Percentiles rank a stretch among this genome's conserved stretches.
Conservation (phyloP, 805 yeast species). For the Ogataea chonburiensis region DNA sequence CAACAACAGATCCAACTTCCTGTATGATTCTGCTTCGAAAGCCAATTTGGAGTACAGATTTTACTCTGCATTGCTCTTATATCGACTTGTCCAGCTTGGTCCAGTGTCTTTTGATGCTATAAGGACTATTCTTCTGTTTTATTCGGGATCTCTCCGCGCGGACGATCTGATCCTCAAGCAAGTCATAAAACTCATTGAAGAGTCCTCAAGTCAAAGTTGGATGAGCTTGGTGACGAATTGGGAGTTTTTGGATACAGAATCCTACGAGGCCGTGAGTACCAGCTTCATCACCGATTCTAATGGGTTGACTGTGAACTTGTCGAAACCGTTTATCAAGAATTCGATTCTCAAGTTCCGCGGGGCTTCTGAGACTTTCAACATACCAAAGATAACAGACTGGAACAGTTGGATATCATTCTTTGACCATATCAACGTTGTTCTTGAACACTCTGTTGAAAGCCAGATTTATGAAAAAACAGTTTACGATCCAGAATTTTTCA, state of each 20-base stretch:
- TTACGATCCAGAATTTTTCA: conserved; percentile 73
- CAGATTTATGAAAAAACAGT: conserved; percentile 31
- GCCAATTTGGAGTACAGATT: conserved; percentile 34
- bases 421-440: conserved; percentile 17
- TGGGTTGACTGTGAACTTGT: conserved; percentile 50
- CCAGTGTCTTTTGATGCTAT: conserved; percentile 48
- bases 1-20: conserved; percentile 45
- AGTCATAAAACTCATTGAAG: conserved; percentile 58
- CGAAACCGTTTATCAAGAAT: conserved; percentile 48
- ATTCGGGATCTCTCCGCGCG: conserved; percentile 59
- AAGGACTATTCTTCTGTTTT: conserved; percentile 49
- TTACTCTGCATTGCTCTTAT: conserved; percentile 46
- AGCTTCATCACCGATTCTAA: conserved; percentile 14
- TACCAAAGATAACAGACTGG: conserved; percentile 23
- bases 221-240: conserved; percentile 58
- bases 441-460: conserved; percentile 15
- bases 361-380: conserved; percentile 24
- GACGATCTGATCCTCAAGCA: conserved; percentile 63
- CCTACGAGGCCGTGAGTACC: conserved; percentile 3
- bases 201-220: conserved; percentile 54
- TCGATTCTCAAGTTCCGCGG: conserved; percentile 41
- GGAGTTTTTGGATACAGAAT: conserved; percentile 49
- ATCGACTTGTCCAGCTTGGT: conserved; percentile 47
- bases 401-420: conserved; percentile 32
- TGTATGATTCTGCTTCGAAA: conserved; percentile 30